Evolutionary conservation across 306 rosid species (phyloP), one percentile per base, ranked within the genome.

Genomic region (Gleditsia sinensis): DNA sequence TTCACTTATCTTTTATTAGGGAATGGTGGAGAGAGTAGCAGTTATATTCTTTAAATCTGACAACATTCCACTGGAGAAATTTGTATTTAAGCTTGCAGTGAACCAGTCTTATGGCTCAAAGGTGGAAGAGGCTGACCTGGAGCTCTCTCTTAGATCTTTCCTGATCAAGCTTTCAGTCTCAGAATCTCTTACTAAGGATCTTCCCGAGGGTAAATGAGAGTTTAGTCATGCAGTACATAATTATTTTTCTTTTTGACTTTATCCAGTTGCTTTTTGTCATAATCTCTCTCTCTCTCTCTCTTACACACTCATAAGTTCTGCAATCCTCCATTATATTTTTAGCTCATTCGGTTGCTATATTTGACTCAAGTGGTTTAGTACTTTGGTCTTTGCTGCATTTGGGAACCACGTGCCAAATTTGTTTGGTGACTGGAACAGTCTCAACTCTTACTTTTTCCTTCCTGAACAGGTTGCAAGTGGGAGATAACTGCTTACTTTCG

Each of bases 111-210:
- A 55, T 76, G 85, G 83, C 64, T 81, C 95, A 32, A 80, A 83
- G 43, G 82, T 92, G 59, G 85, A 87, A 71, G 90, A 87, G 49
- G 81, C 80, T 46, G 86, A 90, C 69, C 80, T 92, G 83, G 90
- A 88, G 89, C 82, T 77, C 80, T 88, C 97, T 76, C 92, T 94
- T n/a, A 82, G 90, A 82, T 87, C 93, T 48, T 90, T 94, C 81
- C 79, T 92, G 75, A 36, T 88, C 79, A 88, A 94, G 89, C 83
- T 91, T 54, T 85, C 92, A 56, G 73, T 86, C 85, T 84, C 90
- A 34, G 93, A 86, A 76, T 74, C 95, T 37, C 84, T 87, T 61
- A 88, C 96, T 3, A 87, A 53, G 84, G 78, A 58, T 80, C 85
- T 92, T 77, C 91, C 96, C 62, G 77, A 66, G 1, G 89, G 98